A percentile compares a stretch with the other conserved stretches of the same genome.
phyloP scores from a whole-genome alignment of 2,329 filamentous ascomycete species.

The Cladosporium sphaerospermum region DNA sequence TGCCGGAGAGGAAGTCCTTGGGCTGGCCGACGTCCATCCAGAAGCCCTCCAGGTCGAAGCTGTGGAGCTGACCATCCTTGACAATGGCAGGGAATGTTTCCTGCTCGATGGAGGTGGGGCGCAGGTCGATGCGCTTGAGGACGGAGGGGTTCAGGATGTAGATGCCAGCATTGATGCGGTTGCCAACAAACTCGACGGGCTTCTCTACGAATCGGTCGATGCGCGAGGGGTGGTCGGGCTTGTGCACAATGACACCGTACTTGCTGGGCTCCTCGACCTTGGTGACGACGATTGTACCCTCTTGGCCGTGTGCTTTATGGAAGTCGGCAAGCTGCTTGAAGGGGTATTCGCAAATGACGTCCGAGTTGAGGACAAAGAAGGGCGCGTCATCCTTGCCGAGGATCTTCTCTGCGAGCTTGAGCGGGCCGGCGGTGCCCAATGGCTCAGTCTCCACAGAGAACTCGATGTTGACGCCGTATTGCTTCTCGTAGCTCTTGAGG shows the following conservation, averaged over 20 bases:
- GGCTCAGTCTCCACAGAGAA: constrained; percentile 97
- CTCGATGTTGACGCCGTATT: constrained; percentile 90
- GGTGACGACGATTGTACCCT: constrained; percentile 96
- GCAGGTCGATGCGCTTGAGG: constrained; percentile 85
- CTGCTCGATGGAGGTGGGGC: constrained; percentile 95
- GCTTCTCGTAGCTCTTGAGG: constrained; percentile 86
- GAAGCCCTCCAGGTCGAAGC: constrained; percentile 93
- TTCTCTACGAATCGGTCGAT: constrained; percentile 99
- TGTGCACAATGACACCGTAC: constrained; percentile 97
- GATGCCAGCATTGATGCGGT: constrained; percentile 97
- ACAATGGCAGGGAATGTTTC: constrained; percentile 96
- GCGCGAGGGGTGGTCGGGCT: constrained; percentile 79
- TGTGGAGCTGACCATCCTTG: constrained; percentile 84
- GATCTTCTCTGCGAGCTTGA: constrained; percentile 91
- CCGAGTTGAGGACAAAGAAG: constrained; percentile 98
- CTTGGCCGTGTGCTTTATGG: constrained; percentile 87
- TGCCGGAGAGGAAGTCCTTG: constrained; percentile 95
- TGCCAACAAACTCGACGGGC: constrained; percentile 95
- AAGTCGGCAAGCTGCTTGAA: constrained; percentile 85
- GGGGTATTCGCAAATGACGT: constrained; percentile 96
- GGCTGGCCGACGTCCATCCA: constrained; percentile 99
- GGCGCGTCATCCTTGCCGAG: constrained; percentile 88
- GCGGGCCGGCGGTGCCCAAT: constrained; percentile 85
- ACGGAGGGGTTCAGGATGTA: constrained; percentile 96
- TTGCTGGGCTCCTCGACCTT: constrained; percentile 99